Base-by-base conservation (phyloP, 2,329 filamentous ascomycete species). In the Fusarium denticulatum region DNA sequence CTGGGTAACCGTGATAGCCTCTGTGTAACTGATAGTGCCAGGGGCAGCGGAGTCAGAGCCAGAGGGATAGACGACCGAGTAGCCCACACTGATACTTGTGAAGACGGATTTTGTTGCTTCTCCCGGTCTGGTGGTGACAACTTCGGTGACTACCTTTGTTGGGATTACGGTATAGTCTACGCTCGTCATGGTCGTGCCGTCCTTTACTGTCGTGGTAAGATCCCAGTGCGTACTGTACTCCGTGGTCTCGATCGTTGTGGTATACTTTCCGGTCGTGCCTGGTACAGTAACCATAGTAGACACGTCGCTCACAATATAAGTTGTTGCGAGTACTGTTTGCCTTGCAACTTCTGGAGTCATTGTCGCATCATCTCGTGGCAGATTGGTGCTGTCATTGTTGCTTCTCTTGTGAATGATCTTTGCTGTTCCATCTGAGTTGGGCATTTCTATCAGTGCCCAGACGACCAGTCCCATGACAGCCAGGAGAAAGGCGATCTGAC, bases 391-490 rank as follows among this genome's bases (percentile, higher is more conserved):
- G 16, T 39, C 49, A 20, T 45, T 32, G 6, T 39, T 43, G n/a
- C 14, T 47, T 30, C 74, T 73, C n/a, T 68, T 76, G 49, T 65
- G 30, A 7, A 68, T 52, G n/a, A 78, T 70, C 26, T 67, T 73
- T 18, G 73, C 74, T 16, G 72, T 74, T 6, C 39, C 71, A 20
- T 78, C 75, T 7, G 77, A 78, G 43, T 77, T 43, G 14, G 75
- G 76, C 76, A 78, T 78, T 28, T 64, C 55, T 30, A 71, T 50
- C 46, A 69, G 67, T 11, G 76, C 77, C 72, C 74, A 78, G 16
- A 77, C 37, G 14, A 77, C 70, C 9, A 78, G 61, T 12, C 74
- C 77, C 74, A 77, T 75, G 6, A 67, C 60, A 5, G 40, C 67
- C 47, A 76, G 40, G 39, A 78, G 63, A 46, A 72, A 67, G 14